phyloP scores from a whole-genome alignment of 805 yeast genomes.

The Candida sithepensis region DNA sequence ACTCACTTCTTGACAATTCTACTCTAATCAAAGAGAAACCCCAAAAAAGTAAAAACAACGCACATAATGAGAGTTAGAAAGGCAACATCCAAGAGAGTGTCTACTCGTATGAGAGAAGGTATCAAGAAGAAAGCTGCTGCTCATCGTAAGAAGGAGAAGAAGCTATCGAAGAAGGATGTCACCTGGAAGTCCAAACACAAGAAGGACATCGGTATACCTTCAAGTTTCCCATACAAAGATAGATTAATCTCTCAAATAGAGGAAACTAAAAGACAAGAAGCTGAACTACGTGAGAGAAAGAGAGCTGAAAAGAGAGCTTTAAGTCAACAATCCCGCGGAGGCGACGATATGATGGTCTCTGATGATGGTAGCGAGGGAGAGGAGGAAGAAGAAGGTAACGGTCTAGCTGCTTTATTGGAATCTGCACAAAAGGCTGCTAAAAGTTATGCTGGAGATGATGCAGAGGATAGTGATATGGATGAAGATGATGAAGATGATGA shows the following conservation, averaged over 20 bases:
- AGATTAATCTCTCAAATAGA: slow-evolving; percentile 72
- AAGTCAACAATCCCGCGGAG: slow-evolving; percentile 33
- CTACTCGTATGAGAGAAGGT: slow-evolving; percentile 95
- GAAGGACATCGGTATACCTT: slow-evolving; percentile 94
- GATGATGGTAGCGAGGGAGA: slow-evolving; percentile 39
- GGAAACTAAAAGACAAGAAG: slow-evolving; percentile 50
- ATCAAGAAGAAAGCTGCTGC: slow-evolving; percentile 95
- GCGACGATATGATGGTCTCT: slow-evolving; percentile 34
- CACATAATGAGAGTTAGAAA: slow-evolving; percentile 34
- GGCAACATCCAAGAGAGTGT: slow-evolving; percentile 80
- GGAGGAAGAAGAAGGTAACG: slow-evolving; percentile 42
- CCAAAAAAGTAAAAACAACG: background rate
- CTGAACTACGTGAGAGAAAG: slow-evolving; percentile 52
- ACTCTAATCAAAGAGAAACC: background rate
- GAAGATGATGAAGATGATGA: slow-evolving; percentile 44
- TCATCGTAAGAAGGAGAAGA: slow-evolving; percentile 79
- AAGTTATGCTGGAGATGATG: slow-evolving; percentile 58
- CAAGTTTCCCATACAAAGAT: slow-evolving; percentile 92
- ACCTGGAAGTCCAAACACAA: slow-evolving; percentile 87
- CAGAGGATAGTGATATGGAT: slow-evolving; percentile 34
- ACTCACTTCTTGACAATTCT: too few species aligned
- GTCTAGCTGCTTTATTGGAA: slow-evolving; percentile 77
- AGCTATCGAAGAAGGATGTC: slow-evolving; percentile 78
- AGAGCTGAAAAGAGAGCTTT: slow-evolving; percentile 47
- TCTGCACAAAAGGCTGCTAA: slow-evolving; percentile 88